These are phyloP conservation scores for Trametes cingulata DNA, from an alignment of 768 basidiomycete genomes.

Conservation along the genomic window DNA sequence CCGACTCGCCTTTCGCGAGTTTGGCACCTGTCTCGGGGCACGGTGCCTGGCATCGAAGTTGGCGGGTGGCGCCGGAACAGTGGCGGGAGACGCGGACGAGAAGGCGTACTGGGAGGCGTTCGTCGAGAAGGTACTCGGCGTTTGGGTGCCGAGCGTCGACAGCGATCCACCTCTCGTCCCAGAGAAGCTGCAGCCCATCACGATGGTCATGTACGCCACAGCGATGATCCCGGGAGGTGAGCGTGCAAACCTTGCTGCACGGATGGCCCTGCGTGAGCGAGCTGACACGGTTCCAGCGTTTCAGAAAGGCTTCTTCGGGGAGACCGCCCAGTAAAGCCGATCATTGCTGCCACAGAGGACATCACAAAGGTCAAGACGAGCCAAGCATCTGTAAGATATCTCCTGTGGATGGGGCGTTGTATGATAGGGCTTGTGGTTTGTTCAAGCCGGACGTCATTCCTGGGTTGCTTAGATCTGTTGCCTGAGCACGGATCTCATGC, in stretches of 20 bases:
- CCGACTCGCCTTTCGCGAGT: conserved; percentile 33
- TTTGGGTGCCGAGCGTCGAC: conserved; percentile 4
- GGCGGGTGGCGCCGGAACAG: not conserved
- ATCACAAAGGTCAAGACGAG: not conserved
- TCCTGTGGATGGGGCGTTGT: too few relatives aligned
- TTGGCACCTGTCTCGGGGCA: conserved; percentile 28
- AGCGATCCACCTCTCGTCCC: conserved; percentile 4
- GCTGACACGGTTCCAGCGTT: not conserved
- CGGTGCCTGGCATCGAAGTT: conserved; percentile 17
- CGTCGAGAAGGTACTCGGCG: conserved; percentile 9
- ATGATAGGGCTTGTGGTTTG: too few relatives aligned
- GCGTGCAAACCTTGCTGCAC: not conserved
- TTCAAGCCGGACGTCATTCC: too few relatives aligned
- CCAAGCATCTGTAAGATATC: too few relatives aligned
- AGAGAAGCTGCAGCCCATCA: conserved; percentile 24
- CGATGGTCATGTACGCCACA: conserved; percentile 29
- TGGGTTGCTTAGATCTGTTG: too few relatives aligned
- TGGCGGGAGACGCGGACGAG: conserved; percentile 1
- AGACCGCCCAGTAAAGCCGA: not conserved
- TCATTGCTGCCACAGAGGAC: too few relatives aligned
- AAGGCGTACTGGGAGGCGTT: conserved; percentile 17
- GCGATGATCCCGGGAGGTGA: conserved; percentile 29
- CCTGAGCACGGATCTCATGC: too few relatives aligned
- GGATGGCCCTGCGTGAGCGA: not conserved
- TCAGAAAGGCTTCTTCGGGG: not conserved